Percentiles rank a stretch among this genome's conserved stretches.
Evolutionary conservation across 495 filamentous ascomycete species (phyloP).

Genomic region (Penicillium herquei): DNA sequence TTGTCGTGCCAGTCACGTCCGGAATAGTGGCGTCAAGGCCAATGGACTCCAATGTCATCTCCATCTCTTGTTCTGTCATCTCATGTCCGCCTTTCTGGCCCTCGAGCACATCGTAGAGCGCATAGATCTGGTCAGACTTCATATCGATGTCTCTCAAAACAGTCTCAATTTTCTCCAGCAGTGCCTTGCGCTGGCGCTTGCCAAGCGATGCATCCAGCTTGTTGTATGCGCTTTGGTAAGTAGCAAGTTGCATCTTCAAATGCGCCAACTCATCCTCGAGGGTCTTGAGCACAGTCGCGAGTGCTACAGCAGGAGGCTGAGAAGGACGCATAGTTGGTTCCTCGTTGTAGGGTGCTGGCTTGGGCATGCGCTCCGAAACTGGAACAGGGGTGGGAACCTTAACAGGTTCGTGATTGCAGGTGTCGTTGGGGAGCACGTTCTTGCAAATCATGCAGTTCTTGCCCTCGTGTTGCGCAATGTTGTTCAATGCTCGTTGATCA

Average conservation of each 20-base stretch:
- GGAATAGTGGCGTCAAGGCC: conserved; percentile 41
- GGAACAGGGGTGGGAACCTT: conserved; percentile 66
- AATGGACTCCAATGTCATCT: conserved; percentile 63
- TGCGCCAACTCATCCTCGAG: conserved; percentile 82
- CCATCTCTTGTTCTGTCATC: conserved; percentile 65
- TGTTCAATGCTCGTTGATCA: conserved; percentile 58
- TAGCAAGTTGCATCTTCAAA: conserved; percentile 64
- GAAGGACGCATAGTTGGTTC: conserved; percentile 77
- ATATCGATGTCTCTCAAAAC: conserved; percentile 65
- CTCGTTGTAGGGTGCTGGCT: conserved; percentile 52
- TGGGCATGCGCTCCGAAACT: conserved; percentile 64
- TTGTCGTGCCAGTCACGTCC: conserved; percentile 29
- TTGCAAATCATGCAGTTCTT: conserved; percentile 74
- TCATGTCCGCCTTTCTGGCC: conserved; percentile 68
- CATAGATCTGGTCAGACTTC: conserved; percentile 86
- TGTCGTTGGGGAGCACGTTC: conserved; percentile 49
- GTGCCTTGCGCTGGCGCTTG: conserved; percentile 63
- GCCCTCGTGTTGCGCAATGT: conserved; percentile 61
- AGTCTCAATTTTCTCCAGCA: conserved; percentile 63
- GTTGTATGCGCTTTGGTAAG: conserved; percentile 61
- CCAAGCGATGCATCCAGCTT: conserved; percentile 65
- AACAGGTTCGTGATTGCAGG: conserved; percentile 50
- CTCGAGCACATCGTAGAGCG: conserved; percentile 86
- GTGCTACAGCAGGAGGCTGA: conserved; percentile 68
- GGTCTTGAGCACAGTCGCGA: conserved; percentile 76